Evolutionary conservation across 2,329 filamentous ascomycete species (phyloP), one percentile per base, ranked within the genome.

Genomic region (Colletotrichum tofieldiae): DNA sequence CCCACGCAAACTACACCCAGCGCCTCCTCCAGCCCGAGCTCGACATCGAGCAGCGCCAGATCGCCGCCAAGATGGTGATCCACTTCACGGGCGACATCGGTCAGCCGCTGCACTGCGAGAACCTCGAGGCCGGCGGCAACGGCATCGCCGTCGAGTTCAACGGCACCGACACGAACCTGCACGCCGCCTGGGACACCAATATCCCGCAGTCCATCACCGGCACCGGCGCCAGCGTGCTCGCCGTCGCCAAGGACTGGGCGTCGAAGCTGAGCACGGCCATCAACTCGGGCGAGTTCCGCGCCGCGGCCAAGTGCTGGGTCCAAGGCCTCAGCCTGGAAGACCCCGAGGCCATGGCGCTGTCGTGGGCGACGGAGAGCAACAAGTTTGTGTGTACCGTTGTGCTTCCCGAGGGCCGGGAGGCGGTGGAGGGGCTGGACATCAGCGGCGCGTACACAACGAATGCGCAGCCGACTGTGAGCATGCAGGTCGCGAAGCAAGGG

Each of bases 131-230:
- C 51, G 74, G 74, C 66, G 74, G 74, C 43, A 75, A 74, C 67
- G 73, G 56, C 59, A 88, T 92, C 74, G 75, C 80, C 0, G 90
- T 92, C 7, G 81, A 80, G 1, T 92, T 89, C 77, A 80, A 85
- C 64, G 84, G 85, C 18, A 81, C 84, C 32, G 76, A 77, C 47
- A 88, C 87, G 37, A 92, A 92, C 77, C 83, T 92, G 7, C 90
- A 92, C 78, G 78, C 86, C 5, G 84, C 88, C 62, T 92, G 90
- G 90, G 90, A 92, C 77, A 89, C 86, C 7, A 81, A 85, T 61
- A 90, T 91, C 73, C 86, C 88, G 14, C 84, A 89, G 76, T 80
- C 61, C 67, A 80, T 63, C 78, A 83, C 81, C 1, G 84, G 83
- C 67, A 83, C 81, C 1, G 83, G 83, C 66, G 83, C 82, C 72